phyloP scores from a whole-genome alignment of 169 alveolate species.

The Plasmodium gaboni region DNA sequence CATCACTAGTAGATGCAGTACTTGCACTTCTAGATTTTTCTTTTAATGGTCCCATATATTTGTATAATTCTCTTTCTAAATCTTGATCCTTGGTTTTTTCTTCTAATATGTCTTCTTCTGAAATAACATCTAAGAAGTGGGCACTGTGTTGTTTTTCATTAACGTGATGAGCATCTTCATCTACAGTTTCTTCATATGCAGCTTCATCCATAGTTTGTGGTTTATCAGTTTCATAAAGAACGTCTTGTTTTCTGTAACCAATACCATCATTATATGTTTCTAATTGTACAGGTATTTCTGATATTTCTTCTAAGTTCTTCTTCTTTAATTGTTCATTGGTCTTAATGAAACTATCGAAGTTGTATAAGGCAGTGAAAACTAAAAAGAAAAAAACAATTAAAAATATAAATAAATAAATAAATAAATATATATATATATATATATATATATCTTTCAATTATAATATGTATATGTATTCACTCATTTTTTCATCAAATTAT shows the following conservation, averaged over 20 bases:
- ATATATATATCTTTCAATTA: not conserved
- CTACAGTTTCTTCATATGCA: constrained; percentile 1
- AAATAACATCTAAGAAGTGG: constrained; percentile 6
- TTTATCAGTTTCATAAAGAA: constrained; percentile 23
- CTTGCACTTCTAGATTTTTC: not conserved
- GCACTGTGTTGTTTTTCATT: constrained; percentile 1
- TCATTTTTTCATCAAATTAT: not conserved
- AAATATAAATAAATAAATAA: not conserved
- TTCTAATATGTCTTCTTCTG: constrained; percentile 3
- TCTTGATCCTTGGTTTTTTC: constrained; percentile 13
- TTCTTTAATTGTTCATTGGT: not conserved
- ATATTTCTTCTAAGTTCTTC: constrained; percentile 15
- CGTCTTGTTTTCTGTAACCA: constrained; percentile 50
- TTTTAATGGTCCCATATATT: constrained; percentile 17
- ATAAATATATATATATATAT: not conserved
- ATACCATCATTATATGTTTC: constrained; percentile 56
- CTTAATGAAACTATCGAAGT: constrained; percentile 4
- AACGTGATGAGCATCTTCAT: not conserved
- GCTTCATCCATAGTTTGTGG: constrained; percentile 12
- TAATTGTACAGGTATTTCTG: constrained; percentile 22
- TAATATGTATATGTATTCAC: no score
- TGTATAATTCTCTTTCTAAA: constrained; percentile 44
- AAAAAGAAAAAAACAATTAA: not conserved
- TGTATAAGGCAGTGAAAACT: constrained; percentile 26
- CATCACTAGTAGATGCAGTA: not conserved